A percentile compares a stretch with the other conserved stretches of the same genome.
phyloP scores from a whole-genome alignment of 1,284 basidiomycete species.

The Dichomitus squalens region DNA sequence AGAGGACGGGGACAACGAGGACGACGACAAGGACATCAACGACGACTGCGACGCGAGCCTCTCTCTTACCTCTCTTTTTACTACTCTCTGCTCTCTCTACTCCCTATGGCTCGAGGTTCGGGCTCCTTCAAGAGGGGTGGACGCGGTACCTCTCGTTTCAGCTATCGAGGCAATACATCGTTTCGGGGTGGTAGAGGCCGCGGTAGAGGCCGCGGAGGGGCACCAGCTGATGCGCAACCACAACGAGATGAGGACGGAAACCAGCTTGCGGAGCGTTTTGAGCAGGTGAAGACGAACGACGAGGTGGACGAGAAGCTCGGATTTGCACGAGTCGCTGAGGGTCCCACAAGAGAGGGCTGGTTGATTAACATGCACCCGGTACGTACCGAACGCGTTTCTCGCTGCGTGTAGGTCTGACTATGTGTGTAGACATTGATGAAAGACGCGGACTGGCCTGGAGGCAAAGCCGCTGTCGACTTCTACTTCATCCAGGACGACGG shows the following conservation, averaged over 20 bases:
- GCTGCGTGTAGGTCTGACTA: not conserved
- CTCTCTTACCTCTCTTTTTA: not conserved
- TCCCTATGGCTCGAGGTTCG: constrained; percentile 33
- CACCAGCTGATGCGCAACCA: constrained; percentile 44
- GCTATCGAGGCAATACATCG: constrained; percentile 39
- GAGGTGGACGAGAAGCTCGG: constrained; percentile 95
- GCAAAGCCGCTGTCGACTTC: constrained; percentile 91
- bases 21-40: too few species aligned
- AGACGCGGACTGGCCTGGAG: constrained; percentile 79
- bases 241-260: constrained; percentile 87
- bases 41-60: too few species aligned
- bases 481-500: constrained; percentile 99
- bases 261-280: constrained; percentile 80
- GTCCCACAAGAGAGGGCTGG: constrained; percentile 82
- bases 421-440: constrained; percentile 75
- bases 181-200: constrained; percentile 54
- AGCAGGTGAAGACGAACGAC: constrained; percentile 74
- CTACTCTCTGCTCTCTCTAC: not conserved
- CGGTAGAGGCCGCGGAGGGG: constrained; percentile 50
- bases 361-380: constrained; percentile 99
- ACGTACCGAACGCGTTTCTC: constrained; percentile 34
- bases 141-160: constrained; percentile 28
- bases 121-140: constrained; percentile 26
- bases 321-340: constrained; percentile 80
- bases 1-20: too few species aligned